Conservation (phyloP, 495 filamentous ascomycete genomes). For the Talaromyces liani region DNA sequence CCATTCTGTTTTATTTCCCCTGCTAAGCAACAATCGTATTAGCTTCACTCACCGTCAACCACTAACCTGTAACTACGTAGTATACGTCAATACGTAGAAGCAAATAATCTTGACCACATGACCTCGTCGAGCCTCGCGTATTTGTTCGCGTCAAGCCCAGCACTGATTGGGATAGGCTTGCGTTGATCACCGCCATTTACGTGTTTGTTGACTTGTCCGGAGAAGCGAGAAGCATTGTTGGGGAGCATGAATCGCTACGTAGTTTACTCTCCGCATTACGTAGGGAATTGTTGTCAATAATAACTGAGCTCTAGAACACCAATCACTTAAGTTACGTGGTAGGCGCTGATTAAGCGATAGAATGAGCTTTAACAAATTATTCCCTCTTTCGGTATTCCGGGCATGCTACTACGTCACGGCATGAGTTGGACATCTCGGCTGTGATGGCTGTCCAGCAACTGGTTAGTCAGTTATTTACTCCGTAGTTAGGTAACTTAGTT, state of each 20-base stretch:
- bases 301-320: background rate
- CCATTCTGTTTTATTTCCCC: background rate
- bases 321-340: background rate
- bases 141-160: background rate
- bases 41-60: background rate
- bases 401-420: background rate
- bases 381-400: background rate
- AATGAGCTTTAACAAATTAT: background rate
- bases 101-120: background rate
- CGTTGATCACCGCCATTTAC: background rate
- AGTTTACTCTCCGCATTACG: background rate
- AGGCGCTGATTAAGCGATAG: background rate
- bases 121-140: background rate
- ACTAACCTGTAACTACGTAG: background rate
- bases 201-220: background rate
- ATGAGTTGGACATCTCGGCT: background rate
- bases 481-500: too few species aligned
- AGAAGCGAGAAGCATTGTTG: constrained; percentile 30
- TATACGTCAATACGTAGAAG: background rate
- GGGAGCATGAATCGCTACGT: background rate
- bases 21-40: background rate
- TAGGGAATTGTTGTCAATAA: background rate
- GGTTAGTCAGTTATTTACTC: background rate
- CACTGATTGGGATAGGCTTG: background rate
- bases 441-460: background rate